Evolutionary conservation across 1,284 basidiomycete species (phyloP).

Genomic region (Cutaneotrichosporon sp.): DNA sequence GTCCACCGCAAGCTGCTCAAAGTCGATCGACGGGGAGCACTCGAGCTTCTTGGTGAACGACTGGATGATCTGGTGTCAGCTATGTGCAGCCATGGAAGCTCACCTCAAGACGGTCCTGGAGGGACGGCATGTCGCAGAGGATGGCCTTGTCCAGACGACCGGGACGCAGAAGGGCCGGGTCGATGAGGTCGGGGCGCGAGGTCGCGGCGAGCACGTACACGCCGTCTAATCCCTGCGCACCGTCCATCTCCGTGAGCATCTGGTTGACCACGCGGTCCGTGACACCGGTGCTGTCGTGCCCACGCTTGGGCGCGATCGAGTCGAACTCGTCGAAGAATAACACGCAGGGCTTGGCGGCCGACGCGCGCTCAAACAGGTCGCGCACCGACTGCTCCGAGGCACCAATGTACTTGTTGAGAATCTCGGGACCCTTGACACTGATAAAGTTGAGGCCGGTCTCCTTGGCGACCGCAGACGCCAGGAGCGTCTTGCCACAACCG

Average conservation of each 20-base stretch:
- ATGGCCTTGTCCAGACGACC: conserved; percentile 94
- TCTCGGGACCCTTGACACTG: conserved; percentile 94
- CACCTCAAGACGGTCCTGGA: conserved; percentile 63
- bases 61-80: conserved; percentile 72
- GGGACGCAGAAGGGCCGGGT: conserved; percentile 91
- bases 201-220: conserved; percentile 99
- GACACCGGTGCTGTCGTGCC: conserved; percentile 97
- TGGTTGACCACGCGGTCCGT: conserved; percentile 99
- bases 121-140: conserved; percentile 86
- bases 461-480: conserved; percentile 95
- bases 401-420: conserved; percentile 97
- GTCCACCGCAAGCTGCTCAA: conserved; percentile 66
- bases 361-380: conserved; percentile 93
- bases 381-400: conserved; percentile 93
- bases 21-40: conserved; percentile 65
- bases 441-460: conserved; percentile 99
- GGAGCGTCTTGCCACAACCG: conserved; percentile 95
- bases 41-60: conserved; percentile 78
- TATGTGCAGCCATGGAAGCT: too few species aligned
- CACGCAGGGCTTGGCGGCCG: conserved; percentile 94
- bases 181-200: conserved; percentile 95
- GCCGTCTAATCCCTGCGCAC: conserved; percentile 94
- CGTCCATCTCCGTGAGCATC: conserved; percentile 98
- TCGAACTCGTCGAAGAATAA: conserved; percentile 99
- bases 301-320: conserved; percentile 95